Base-by-base conservation (phyloP, 2,329 filamentous ascomycete species). In the Beauveria brongniartii region DNA sequence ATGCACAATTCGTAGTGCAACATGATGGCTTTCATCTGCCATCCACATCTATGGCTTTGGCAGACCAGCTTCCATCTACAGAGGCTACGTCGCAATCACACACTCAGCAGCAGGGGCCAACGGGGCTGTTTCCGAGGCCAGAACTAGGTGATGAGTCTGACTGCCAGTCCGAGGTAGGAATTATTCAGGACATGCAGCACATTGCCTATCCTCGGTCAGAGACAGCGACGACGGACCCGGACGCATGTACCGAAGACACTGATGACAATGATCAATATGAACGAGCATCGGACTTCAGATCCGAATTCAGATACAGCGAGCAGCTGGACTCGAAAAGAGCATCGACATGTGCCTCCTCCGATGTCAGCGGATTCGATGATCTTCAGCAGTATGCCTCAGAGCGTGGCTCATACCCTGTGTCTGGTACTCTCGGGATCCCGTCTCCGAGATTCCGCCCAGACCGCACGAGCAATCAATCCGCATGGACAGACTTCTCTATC, bases 401-500 rank as follows among this genome's bases (percentile, higher is more conserved):
- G 8, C 67, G 65, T 52, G 70, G 68, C 28, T 67, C 68, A 16
- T 68, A 62, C 12, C 64, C 73, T 5, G 75, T 76, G 51, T 75
- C 75, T 22, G 73, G 77, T 16, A 75, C 75, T 61, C 72, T 84
- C 9, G 71, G 73, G 56, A 75, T 83, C 16, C 82, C 82, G 14
- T 75, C 55, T 69, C 76, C 65, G 67, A 76, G 55, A 68, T 75
- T 56, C 70, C 77, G 47, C 70, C 73, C 62, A 75, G 69, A 83
- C 62, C 76, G 82, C 43, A 71, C 73, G 22, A 85, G 82, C 64
- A 80, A 83, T 54, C 78, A 80, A 59, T 84, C 82, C 1, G 74
- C 77, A n/a, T 86, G 83, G 83, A 85, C 83, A 28, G 82, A 86
- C 66, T 80, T 82, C 63, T 83, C 82, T 0, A 73, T 85, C 10